Evolutionary conservation across 1,284 basidiomycete species (phyloP).

Genomic region (Puccinia coronata): DNA sequence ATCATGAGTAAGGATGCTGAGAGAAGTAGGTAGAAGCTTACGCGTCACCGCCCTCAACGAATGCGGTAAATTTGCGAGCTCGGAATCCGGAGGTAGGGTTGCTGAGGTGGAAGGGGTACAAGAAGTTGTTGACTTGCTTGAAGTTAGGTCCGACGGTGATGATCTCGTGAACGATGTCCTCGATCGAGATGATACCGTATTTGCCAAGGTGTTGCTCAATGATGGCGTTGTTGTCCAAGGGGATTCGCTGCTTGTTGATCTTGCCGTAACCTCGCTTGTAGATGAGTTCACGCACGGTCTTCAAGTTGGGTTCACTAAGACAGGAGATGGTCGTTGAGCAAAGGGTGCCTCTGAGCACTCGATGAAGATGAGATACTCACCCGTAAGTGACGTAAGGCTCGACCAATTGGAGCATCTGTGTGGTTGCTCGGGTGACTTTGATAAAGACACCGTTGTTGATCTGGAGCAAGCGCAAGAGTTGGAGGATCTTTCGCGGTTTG

Average conservation of each 20-base stretch:
- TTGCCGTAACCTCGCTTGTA: constrained; percentile 99
- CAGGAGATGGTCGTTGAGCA: not conserved
- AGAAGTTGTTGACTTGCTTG: constrained; percentile 73
- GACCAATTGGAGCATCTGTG: constrained; percentile 96
- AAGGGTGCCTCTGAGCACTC: not conserved
- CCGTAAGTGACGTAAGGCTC: constrained; percentile 97
- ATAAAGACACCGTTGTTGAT: constrained; percentile 99
- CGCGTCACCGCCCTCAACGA: constrained; percentile 58
- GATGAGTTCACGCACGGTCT: constrained; percentile 93
- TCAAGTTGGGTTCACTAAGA: constrained; percentile 43
- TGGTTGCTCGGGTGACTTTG: constrained; percentile 92
- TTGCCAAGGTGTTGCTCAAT: constrained; percentile 91
- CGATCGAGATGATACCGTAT: constrained; percentile 93
- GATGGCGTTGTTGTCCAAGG: constrained; percentile 88
- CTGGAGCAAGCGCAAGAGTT: constrained; percentile 95
- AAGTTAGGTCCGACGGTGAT: constrained; percentile 95
- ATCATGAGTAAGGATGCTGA: not conserved
- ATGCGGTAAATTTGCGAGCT: constrained; percentile 84
- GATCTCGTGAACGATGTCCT: constrained; percentile 98
- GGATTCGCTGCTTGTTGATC: constrained; percentile 95
- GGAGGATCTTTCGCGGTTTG: constrained; percentile 98
- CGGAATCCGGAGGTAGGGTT: constrained; percentile 99
- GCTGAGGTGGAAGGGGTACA: constrained; percentile 88
- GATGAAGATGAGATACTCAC: not conserved
- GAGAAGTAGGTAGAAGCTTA: not conserved